Evolutionary conservation across 495 filamentous ascomycete species (phyloP).

Genomic region (Penicillium desertorum): DNA sequence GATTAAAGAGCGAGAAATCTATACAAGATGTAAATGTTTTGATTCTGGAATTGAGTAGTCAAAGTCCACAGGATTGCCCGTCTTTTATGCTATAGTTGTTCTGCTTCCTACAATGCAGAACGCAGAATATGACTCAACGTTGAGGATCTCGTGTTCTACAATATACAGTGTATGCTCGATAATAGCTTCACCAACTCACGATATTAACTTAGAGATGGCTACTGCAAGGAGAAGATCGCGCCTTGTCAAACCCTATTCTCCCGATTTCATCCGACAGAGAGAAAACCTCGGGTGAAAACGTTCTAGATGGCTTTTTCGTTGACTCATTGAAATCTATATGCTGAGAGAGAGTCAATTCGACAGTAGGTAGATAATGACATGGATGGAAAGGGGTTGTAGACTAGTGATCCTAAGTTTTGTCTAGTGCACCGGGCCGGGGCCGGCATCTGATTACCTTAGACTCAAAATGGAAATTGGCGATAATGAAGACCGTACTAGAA

Average conservation of each 20-base stretch:
- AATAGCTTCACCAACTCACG: conserved; percentile 7
- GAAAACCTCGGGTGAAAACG: not conserved
- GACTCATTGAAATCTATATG: not conserved
- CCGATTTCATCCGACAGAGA: conserved; percentile 17
- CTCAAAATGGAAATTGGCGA: not conserved
- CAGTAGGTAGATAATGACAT: not conserved
- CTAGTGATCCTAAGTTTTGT: not conserved
- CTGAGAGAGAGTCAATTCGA: not conserved
- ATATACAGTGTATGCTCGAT: conserved; percentile 19
- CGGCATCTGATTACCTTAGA: not conserved
- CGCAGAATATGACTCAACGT: conserved; percentile 14
- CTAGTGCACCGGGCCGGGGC: not conserved
- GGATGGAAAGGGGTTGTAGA: not conserved
- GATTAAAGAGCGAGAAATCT: not conserved
- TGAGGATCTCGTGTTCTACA: conserved; percentile 13
- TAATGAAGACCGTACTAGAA: not conserved
- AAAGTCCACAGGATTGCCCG: not conserved
- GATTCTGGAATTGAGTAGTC: not conserved
- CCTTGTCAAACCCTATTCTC: conserved; percentile 8
- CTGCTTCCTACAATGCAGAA: conserved; percentile 21
- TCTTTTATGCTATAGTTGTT: conserved; percentile 7
- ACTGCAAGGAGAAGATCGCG: not conserved
- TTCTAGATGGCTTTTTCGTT: not conserved
- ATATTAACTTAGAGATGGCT: not conserved
- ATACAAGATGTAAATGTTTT: not conserved